Percentiles rank a stretch among this genome's conserved stretches.
These are phyloP conservation scores for Brassica nigra DNA, from an alignment of 345 rosid species.

Conservation along the genomic window DNA sequence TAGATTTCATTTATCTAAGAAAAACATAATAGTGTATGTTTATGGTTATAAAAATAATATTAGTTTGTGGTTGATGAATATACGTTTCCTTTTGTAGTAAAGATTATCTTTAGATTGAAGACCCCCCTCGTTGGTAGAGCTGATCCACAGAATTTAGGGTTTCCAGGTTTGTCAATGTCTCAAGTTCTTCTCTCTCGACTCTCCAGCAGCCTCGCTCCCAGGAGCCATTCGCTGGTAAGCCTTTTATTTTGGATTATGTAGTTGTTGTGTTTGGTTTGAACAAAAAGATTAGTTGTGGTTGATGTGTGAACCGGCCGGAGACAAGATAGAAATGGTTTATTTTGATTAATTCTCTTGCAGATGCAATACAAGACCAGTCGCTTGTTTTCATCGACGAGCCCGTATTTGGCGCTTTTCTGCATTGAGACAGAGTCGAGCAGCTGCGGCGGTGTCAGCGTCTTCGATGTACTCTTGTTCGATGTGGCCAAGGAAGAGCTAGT, in stretches of 20 bases:
- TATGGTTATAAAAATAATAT: too few species aligned
- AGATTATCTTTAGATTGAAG: too few species aligned
- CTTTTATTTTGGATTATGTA: not conserved
- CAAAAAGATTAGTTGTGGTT: not conserved
- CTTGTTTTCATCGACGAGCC: constrained; percentile 8
- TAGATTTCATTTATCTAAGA: too few species aligned
- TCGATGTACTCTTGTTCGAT: not conserved
- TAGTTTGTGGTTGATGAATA: too few species aligned
- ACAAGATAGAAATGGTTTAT: not conserved
- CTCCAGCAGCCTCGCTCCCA: too few species aligned
- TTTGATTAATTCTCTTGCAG: not conserved
- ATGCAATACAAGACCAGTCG: constrained; percentile 1
- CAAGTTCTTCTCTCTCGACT: not conserved
- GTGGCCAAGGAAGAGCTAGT: not conserved
- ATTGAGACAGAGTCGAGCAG: not conserved
- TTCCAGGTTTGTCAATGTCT: not conserved
- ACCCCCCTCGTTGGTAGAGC: too few species aligned
- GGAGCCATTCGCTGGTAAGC: not conserved
- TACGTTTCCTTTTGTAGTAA: too few species aligned
- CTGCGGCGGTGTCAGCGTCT: not conserved
- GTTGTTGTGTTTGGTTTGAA: not conserved
- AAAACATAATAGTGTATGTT: too few species aligned
- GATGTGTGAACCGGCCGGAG: too few species aligned
- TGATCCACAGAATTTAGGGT: not conserved
- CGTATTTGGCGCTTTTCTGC: not conserved